Evolutionary conservation across 1,139 yeast species (phyloP).

Genomic region (Magnusiomyces paraingens): DNA sequence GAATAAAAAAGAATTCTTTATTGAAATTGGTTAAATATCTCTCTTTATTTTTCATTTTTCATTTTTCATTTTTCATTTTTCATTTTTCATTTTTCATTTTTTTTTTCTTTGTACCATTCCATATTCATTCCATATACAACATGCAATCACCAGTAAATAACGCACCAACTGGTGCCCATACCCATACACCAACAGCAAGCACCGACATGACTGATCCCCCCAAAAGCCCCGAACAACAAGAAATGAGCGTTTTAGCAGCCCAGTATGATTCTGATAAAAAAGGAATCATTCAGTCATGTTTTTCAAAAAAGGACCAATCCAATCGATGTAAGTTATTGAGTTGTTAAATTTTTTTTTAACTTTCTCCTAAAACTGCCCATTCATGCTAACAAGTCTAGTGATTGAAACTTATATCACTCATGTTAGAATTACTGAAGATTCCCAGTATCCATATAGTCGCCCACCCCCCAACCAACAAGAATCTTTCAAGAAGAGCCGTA

Average conservation of each 20-base stretch:
- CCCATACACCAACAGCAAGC: too few relatives aligned
- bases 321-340: conserved; percentile 10
- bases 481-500: conserved; percentile 25
- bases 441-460: conserved; percentile 24
- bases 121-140: not conserved
- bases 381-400: conserved; percentile 11
- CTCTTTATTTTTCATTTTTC: too few relatives aligned
- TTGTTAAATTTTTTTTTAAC: not conserved
- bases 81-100: not conserved
- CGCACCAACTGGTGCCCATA: too few relatives aligned
- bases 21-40: too few relatives aligned
- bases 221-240: conserved; percentile 18
- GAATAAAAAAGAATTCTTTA: too few relatives aligned
- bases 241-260: conserved; percentile 35
- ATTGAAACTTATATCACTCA: conserved; percentile 52
- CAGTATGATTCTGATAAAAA: conserved; percentile 48
- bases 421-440: conserved; percentile 40
- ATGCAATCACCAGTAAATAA: not conserved
- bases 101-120: not conserved
- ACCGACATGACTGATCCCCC: not conserved
- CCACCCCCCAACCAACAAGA: conserved; percentile 29
- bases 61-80: not conserved
- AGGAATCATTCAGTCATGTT: conserved; percentile 41
- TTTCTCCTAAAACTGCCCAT: not conserved
- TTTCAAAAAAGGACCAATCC: conserved; percentile 34